Base-by-base conservation (phyloP, 306 rosid genomes). In the Echinosophora koreensis region DNA sequence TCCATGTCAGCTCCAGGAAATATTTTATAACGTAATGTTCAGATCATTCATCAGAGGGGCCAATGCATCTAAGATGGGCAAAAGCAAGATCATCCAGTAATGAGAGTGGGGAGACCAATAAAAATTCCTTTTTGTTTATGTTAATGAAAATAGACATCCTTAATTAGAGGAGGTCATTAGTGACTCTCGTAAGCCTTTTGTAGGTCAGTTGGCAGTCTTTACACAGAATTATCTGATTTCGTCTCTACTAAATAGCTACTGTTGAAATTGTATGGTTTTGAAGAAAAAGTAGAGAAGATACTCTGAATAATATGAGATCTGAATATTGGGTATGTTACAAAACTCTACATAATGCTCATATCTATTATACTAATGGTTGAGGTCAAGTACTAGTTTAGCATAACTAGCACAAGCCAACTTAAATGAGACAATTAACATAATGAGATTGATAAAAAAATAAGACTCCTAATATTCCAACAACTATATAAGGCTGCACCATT, bases 1-100 rank as follows among this genome's bases (percentile, higher is more conserved):
- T 41, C 61, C 78, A 71, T n/a, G 58, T 57, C 71, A 74, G 80
- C 79, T 69, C 32, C 69, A 41, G 52, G 27, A 82, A 61, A 73
- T 27, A 66, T 42, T 67, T 67, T 68, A 38, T 57, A 41, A 69
- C 9, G 42, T 67, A 35, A 65, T 51, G 78, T 67, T 78, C 81
- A 32, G 2, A 61, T 46, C 57, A 67, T 55, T 73, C 69, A 55
- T 0, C 37, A 22, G 30, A 66, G 71, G 35, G 62, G 71, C 34
- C 27, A 17, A 68, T 44, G 60, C 70, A 70, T 74, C 39, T 22
- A 32, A 47, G 30, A 72, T 54, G 57, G 55, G 52, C 13, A 37
- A 60, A 51, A 66, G 49, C 37, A 38, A 69, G 60, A 37, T 70
- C 37, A 76, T 13, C 69, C 75, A n/a, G 28, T 18, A 35, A 63